These are phyloP conservation scores for Arabidopsis hybrid DNA, from an alignment of 441 rosid species.

Conservation along the genomic window DNA sequence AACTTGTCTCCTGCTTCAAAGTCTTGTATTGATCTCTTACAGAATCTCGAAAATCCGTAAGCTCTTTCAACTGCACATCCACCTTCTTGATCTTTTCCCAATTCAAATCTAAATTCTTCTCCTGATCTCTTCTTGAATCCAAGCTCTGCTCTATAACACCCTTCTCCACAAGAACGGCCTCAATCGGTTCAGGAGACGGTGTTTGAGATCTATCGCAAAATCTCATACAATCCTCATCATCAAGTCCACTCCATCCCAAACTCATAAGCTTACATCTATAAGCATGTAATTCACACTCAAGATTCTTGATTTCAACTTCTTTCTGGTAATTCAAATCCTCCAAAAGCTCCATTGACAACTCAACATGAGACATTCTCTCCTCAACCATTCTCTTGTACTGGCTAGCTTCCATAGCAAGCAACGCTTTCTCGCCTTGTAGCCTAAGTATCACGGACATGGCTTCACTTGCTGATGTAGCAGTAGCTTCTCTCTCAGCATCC, in stretches of 20 bases:
- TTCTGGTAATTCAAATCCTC: slow-evolving; percentile 65
- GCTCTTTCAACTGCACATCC: slow-evolving; percentile 52
- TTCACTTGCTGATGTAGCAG: slow-evolving; percentile 70
- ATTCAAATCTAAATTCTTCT: slow-evolving; percentile 36
- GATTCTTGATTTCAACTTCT: slow-evolving; percentile 72
- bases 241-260: slow-evolving; percentile 52
- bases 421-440: slow-evolving; percentile 73
- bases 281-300: slow-evolving; percentile 63
- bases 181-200: slow-evolving; percentile 36
- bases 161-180: slow-evolving; percentile 35
- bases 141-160: slow-evolving; percentile 42
- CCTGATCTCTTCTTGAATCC: slow-evolving; percentile 47
- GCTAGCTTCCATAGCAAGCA: slow-evolving; percentile 69
- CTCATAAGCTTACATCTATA: slow-evolving; percentile 62
- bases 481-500: slow-evolving; percentile 74
- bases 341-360: slow-evolving; percentile 57
- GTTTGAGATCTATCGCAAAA: slow-evolving; percentile 35
- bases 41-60: slow-evolving; percentile 41
- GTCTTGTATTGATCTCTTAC: slow-evolving; percentile 8
- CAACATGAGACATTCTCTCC: slow-evolving; percentile 65
- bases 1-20: slow-evolving; percentile 34
- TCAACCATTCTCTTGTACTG: slow-evolving; percentile 84
- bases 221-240: slow-evolving; percentile 16
- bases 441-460: slow-evolving; percentile 73
- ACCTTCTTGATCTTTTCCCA: slow-evolving; percentile 42